phyloP scores from a whole-genome alignment of 768 basidiomycete genomes.

The Strobilomyces dryophilus region DNA sequence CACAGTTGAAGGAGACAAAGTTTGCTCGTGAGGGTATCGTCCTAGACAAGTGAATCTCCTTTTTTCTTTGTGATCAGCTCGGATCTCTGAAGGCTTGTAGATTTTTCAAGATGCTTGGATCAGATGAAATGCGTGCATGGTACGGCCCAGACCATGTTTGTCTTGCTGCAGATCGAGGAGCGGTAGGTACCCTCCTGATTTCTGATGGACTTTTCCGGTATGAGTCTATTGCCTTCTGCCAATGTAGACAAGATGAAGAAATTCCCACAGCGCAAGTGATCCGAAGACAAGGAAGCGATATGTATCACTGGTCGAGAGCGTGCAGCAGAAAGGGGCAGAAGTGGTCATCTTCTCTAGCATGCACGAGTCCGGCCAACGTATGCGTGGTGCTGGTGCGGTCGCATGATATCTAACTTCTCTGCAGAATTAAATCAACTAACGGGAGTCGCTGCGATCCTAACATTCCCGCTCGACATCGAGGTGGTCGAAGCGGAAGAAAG shows the following conservation, averaged over 20 bases:
- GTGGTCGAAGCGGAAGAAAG: slow-evolving; percentile 91
- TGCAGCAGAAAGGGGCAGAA: slow-evolving; percentile 85
- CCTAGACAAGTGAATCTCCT: slow-evolving; percentile 66
- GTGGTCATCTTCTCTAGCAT: slow-evolving; percentile 98
- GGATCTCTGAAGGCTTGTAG: slow-evolving; percentile 36
- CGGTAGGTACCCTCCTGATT: slow-evolving; percentile 90
- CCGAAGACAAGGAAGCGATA: slow-evolving; percentile 75
- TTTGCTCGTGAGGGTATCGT: slow-evolving; percentile 92
- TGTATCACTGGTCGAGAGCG: slow-evolving; percentile 83
- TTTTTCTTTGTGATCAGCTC: not conserved
- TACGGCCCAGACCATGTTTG: slow-evolving; percentile 95
- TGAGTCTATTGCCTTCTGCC: slow-evolving; percentile 14
- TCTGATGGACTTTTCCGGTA: slow-evolving; percentile 93
- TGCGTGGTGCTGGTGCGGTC: slow-evolving; percentile 28
- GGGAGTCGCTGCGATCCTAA: slow-evolving; percentile 92
- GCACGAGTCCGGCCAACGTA: slow-evolving; percentile 99
- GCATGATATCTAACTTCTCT: not conserved
- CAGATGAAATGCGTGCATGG: slow-evolving; percentile 96
- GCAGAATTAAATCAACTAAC: slow-evolving; percentile 94
- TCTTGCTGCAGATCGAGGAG: slow-evolving; percentile 88
- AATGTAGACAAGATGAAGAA: not conserved
- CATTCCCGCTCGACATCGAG: slow-evolving; percentile 93
- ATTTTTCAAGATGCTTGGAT: slow-evolving; percentile 96
- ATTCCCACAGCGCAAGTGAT: slow-evolving; percentile 64
- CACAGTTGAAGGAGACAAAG: slow-evolving; percentile 89